Base-by-base conservation (phyloP, 2,329 filamentous ascomycete species). In the Neopestalotiopsis sp. region DNA sequence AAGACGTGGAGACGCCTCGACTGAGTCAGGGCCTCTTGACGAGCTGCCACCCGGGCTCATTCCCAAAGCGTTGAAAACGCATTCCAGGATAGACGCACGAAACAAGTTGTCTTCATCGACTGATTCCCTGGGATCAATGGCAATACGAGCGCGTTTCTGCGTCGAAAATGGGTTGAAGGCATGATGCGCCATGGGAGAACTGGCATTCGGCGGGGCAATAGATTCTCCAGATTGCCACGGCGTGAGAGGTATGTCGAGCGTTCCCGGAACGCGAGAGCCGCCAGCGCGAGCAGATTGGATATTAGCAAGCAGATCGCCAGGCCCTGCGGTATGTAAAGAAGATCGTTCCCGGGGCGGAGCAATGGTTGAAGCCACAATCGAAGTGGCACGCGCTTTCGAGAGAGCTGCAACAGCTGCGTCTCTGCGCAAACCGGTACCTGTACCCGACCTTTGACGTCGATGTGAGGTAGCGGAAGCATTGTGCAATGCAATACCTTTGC, bases 401-500 rank as follows among this genome's bases (percentile, higher is more conserved):
- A 84, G 89, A 14, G 92, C 90, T 71, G 95, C 92, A 49, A 95
- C 82, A 62, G 90, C 89, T 7, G 91, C 93, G 72, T 97, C 95
- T 78, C 94, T 95, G 66, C 94, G 87, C 28, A 98, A 82, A 34
- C 88, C 90, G 59, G 91, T 91, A 67, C 89, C 90, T 59, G 91
- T 91, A 67, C 89, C 93, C 0, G 94, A 94, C 68, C 91, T 88
- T 69, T 92, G 89, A 67, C 91, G 88, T 61, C 90, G 88, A 64
- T 38, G 34, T 38, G 89, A 87, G 12, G 85, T 81, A 78, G 87
- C 78, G 76, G 90, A 78, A 10, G 90, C 89, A 74, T 98, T 99
- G 78, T 99, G 96, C 53, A 99, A 84, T 5, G 97, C 96, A 73
- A 99, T 98, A 0, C 96, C 97, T 80, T 98, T 98, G 72, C 89